Base-by-base conservation (phyloP, 2,329 filamentous ascomycete species). In the Aspergillus niger region DNA sequence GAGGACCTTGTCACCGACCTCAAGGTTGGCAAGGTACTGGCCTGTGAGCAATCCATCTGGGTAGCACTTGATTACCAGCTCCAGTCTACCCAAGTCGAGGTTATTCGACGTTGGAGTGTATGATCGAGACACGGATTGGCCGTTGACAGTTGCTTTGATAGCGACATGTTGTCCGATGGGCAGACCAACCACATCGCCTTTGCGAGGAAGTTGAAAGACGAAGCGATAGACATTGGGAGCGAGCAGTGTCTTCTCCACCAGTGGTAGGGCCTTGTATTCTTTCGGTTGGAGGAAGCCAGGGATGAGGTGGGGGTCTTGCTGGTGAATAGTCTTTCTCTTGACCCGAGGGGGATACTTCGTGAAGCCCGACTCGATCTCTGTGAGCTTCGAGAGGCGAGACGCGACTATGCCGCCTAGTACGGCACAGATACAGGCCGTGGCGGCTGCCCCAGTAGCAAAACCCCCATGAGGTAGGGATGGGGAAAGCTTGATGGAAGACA, bases 161-260 rank as follows among this genome's bases (percentile, higher is more conserved):
- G 82, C 77, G 3, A 86, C 78, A 63, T 86, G 84, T 66, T 86
- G 84, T 5, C 85, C 84, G 7, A 81, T 83, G 0, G 85, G 85
- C 8, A 87, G 76, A 2, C 84, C 84, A 2, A 86, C 77, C 0
- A 84, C 74, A 2, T 78, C 77, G 8, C 11, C 69, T 66, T 0
- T 72, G 64, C 0, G 73, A 74, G 0, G 84, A 84, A 2, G 86
- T 76, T 26, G 70, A 41, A 86, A 85, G 5, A 76, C 72, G 10
- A 84, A 75, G 22, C 77, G 77, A 69, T 79, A 84, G 0, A 72
- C 71, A 43, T 64, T 72, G 0, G 69, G 53, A 1, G 71, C 62
- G 8, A 75, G 52, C 3, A 55, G 47, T 2, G 64, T 61, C 28
- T 72, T 72, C n/a, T 58, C 36, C 15, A 69, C 36, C 1, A 86